Conservation (phyloP, 2,329 filamentous ascomycete genomes). For the Aspergillus aculeatus region DNA sequence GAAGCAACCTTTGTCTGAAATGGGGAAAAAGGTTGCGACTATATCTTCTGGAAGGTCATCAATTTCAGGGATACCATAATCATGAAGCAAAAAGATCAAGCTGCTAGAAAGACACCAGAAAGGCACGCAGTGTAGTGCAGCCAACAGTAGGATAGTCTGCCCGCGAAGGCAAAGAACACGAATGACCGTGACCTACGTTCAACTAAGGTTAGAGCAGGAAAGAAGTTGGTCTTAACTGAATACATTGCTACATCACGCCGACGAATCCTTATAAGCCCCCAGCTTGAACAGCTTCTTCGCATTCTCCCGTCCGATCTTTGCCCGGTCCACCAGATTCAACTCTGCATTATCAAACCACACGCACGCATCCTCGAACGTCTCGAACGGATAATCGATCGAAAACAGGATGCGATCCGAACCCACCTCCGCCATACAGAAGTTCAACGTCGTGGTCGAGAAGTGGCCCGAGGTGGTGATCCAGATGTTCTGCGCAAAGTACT, state of each 20-base stretch:
- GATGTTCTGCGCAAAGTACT: conserved; percentile 43
- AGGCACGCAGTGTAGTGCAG: too few species aligned
- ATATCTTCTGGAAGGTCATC: too few species aligned
- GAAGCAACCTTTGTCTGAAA: too few species aligned
- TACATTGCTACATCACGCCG: conserved; percentile 16
- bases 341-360: conserved; percentile 45
- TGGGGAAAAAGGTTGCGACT: too few species aligned
- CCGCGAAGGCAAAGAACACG: too few species aligned
- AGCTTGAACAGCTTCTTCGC: conserved; percentile 46
- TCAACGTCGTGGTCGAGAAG: conserved; percentile 41
- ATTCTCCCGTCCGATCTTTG: conserved; percentile 49
- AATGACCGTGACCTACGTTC: background rate
- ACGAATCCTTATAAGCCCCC: conserved; percentile 33
- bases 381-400: conserved; percentile 44
- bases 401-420: conserved; percentile 42
- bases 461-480: conserved; percentile 46
- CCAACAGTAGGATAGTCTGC: too few species aligned
- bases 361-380: conserved; percentile 43
- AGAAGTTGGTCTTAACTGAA: background rate
- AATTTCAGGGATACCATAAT: too few species aligned
- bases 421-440: conserved; percentile 42
- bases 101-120: too few species aligned
- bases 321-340: conserved; percentile 36
- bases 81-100: too few species aligned
- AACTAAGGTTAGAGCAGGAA: background rate